Base-by-base conservation (phyloP, 1,284 basidiomycete species). In the Trametes sp. region DNA sequence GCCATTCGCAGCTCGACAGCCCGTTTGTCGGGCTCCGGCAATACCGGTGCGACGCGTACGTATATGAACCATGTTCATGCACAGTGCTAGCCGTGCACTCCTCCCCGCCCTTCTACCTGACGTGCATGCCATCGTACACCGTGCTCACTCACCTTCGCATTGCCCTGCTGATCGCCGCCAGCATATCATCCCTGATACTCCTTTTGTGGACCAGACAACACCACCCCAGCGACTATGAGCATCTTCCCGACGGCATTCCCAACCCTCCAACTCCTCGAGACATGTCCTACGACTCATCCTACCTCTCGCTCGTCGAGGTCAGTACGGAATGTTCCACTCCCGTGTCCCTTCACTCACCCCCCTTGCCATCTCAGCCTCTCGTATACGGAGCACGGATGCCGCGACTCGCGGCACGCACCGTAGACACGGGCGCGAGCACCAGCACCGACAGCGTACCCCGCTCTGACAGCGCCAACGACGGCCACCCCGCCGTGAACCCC, bases 91-190 rank as follows among this genome's bases (percentile, higher is more conserved):
- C 13, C 21, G 26, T 5, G 42, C 50, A 3, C 33, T 21, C 29
- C 2, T 21, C n/a, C 57, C 31, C 38, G 19, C 33, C 51, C 41
- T 44, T 28, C 23, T 23, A 31, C 26, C 16, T 24, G 31, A 29
- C 50, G 33, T 59, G 57, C 50, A 53, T 59, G 50, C 41, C 57
- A 36, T 46, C 48, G 41, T 57, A 16, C n/a, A 6, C 29, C 7
- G n/a, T n/a, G n/a, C n/a, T 16, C 24, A 50, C 51, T 9, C 42
- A 10, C 6, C 16, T 10, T 19, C 29, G n/a, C 23, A 4, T 42
- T 21, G 11, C 7, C 19, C 31, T 42, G 23, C 31, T 42, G 16
- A 29, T 28, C 6, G 23, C 19, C n/a, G 26, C 31, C 16, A 42
- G 16, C 24, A n/a, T 38, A 11, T 7, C 23, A 21, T 23, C 42